Evolutionary conservation across 306 rosid species (phyloP), one percentile per base, ranked within the genome.

Genomic region (Delonix regia): DNA sequence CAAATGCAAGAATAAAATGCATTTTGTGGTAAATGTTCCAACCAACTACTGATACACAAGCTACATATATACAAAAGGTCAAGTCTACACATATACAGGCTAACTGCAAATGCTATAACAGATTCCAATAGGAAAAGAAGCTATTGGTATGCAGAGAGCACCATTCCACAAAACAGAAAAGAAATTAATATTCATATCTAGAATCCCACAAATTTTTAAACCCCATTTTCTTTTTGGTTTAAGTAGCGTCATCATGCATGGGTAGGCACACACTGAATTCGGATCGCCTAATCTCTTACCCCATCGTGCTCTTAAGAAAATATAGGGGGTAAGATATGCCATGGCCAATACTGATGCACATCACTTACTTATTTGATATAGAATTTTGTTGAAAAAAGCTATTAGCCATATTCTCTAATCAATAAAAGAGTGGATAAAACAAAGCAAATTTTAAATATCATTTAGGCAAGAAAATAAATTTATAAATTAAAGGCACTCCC

Each of bases 11-110:
- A 36, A 51, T 2, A 0, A 34, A 51, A 64, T 9, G 60, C 5
- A 78, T 59, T 22, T 57, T 59, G 24, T n/a, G 47, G 44, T 33
- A 55, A 64, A 68, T 73, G 38, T 69, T 44, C 69, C 19, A 21
- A 30, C 51, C 22, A 78, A 69, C 53, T 55, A 42, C 12, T 0
- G 41, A 53, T 11, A 56, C 6, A 49, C 68, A 42, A 66, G 51
- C 68, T 49, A 62, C 2, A 33, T 63, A 62, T 39, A 47, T 19
- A 9, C 15, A 38, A 33, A 39, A 25, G 12, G 10, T 13, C 27
- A 71, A 25, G 68, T 38, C 59, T 66, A 51, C 74, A 65, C 1
- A 39, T 19, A 44, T 42, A 22, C 66, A 30, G 13, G n/a, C 69
- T 16, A 53, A 28, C 49, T 19, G 13, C 38, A 68, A 42, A 28